Evolutionary conservation across 1,284 basidiomycete species (phyloP), one percentile per base, ranked within the genome.

Genomic region (Marasmius oreades): DNA sequence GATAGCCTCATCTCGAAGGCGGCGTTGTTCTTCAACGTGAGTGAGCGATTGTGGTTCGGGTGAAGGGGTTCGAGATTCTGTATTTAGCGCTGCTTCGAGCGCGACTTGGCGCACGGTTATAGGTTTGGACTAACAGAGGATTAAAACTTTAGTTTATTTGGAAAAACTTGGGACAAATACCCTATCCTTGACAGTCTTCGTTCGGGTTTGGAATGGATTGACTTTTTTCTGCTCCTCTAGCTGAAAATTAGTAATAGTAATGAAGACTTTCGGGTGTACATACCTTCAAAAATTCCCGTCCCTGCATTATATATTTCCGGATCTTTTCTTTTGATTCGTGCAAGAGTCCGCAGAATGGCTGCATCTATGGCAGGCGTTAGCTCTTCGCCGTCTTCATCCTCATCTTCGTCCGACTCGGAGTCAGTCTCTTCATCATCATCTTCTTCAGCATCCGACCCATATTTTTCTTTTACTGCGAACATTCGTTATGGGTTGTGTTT

Each of bases 361-460:
- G 90, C 97, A 68, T 99, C 96, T 47, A 98, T 83, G 0, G 91
- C 88, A 1, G 95, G 94, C 0, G 95, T 99, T 55, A 99, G 82
- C 70, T 98, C 92, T 63, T 94, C 93, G 12, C 95, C 97, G 59
- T 97, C 92, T 67, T 96, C 93, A 67, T 99, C 96, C 67, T 98
- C 95, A 1, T 85, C 86, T 66, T 92, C 91, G 50, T 86, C 88
- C 33, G 83, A 82, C 65, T 92, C 88, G 0, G 87, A 89, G 63
- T 92, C 90, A 5, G 81, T 80, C 26, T 77, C 74, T 2, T 74
- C 73, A n/a, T 76, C 74, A 80, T 20, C 84, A 8, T 70, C 70
- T 22, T 76, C 75, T 18, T 82, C 80, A 34, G 70, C 68, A 64
- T 92, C 88, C 1, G 88, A 88, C 24, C 92, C 92, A 69, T 93